These are phyloP conservation scores for Phoma sp. DNA, from an alignment of 2,329 filamentous ascomycete species.

Conservation along the genomic window DNA sequence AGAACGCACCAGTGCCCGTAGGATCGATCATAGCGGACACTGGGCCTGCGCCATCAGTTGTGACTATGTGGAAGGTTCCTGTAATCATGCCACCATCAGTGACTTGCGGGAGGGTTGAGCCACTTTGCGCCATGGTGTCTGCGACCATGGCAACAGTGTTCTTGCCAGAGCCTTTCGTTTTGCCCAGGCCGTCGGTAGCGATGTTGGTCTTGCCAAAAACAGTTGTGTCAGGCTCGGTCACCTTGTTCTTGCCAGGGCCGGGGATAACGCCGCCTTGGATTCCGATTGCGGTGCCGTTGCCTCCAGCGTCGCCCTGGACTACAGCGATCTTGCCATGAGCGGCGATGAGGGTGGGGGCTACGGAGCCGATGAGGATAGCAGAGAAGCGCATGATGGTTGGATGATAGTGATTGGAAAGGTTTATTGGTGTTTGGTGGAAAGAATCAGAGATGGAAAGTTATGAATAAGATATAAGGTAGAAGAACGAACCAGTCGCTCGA, in stretches of 20 bases:
- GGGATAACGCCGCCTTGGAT: conserved; percentile 53
- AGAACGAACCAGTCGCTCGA: conserved; percentile 12
- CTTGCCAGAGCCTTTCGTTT: conserved; percentile 45
- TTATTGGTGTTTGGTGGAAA: neutral
- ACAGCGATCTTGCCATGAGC: conserved; percentile 23
- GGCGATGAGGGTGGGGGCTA: conserved; percentile 12
- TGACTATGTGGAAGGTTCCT: conserved; percentile 70
- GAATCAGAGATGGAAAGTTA: neutral
- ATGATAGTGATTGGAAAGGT: neutral
- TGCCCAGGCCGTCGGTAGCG: conserved; percentile 49
- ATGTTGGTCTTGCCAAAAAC: conserved; percentile 50
- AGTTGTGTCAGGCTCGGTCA: conserved; percentile 56
- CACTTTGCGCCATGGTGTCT: conserved; percentile 58
- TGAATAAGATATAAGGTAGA: neutral
- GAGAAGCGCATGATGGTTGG: conserved; percentile 8
- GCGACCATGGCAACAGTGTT: conserved; percentile 46
- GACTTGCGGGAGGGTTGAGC: conserved; percentile 62
- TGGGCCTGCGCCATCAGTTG: conserved; percentile 67
- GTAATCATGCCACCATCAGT: conserved; percentile 59
- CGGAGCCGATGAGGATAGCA: conserved; percentile 6
- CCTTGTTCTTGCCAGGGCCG: conserved; percentile 49
- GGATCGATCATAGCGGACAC: conserved; percentile 67
- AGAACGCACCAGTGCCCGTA: conserved; percentile 58
- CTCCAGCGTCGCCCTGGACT: conserved; percentile 45
- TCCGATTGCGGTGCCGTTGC: conserved; percentile 53